Evolutionary conservation across 306 rosid species (phyloP), one percentile per base, ranked within the genome.

Genomic region (Gillenia trifoliata): DNA sequence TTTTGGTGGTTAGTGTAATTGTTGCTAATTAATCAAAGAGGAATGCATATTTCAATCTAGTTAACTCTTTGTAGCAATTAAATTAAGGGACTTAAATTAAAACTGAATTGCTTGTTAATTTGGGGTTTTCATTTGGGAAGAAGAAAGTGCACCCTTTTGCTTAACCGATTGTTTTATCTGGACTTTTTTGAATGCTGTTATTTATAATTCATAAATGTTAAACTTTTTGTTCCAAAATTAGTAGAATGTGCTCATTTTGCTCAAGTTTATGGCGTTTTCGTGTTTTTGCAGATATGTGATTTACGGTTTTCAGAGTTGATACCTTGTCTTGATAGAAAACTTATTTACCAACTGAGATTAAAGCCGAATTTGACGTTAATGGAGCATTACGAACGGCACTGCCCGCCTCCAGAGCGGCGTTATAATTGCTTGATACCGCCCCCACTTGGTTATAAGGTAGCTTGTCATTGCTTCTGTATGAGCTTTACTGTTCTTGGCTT

Each of bases 331-430:
- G 91, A 87, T 72, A 87, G 91, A 68, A 72, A 82, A 76, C 87
- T 85, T 47, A 72, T 72, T 45, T 80, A 72, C 80, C 89, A 80
- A 72, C 71, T 85, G 75, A 85, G 68, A 73, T 68, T 79, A 86
- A 87, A 87, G 83, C 79, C 73, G 41, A 87, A 87, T 74, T 60
- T 85, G 87, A 47, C 75, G 10, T 62, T 85, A n/a, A 87, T 85
- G 89, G 91, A 87, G 87, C 91, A 87, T 61, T 87, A 87, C 26
- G 89, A 87, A 25, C 82, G 91, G 60, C 91, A 87, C 26, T 87
- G 91, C 31, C 91, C 91, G 3, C 85, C 77, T 33, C 87, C 80
- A 4, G 84, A 72, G 73, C 89, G 89, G 36, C 91, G 89, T 13
- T 84, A 63, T 66, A 87, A 87, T 73, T 87, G 91, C 72, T 66